Conservation (phyloP, 2,329 filamentous ascomycete species). For the Fusarium circinatum region DNA sequence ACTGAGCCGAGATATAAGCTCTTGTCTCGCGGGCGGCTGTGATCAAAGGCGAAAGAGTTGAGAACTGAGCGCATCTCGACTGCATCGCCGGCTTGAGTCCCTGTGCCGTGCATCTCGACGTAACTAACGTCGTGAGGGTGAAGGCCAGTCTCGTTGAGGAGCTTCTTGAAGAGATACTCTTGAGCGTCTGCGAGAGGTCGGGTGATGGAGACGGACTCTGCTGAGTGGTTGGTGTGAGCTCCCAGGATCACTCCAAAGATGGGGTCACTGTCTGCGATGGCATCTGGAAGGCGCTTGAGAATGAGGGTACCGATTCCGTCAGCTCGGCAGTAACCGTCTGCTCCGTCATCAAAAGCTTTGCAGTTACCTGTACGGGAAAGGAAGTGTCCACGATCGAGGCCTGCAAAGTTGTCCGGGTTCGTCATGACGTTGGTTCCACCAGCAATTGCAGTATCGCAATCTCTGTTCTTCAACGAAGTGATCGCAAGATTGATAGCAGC, state of each 20-base stretch:
- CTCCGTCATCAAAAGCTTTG: constrained; percentile 78
- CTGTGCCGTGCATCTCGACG: constrained; percentile 91
- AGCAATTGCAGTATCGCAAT: constrained; percentile 83
- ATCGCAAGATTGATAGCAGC: constrained; percentile 77
- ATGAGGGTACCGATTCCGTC: constrained; percentile 80
- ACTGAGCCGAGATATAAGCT: constrained; percentile 70
- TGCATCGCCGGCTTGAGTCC: constrained; percentile 86
- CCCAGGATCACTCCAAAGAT: constrained; percentile 38
- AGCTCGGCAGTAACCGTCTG: constrained; percentile 85
- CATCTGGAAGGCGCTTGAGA: constrained; percentile 68
- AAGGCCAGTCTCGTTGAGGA: constrained; percentile 75
- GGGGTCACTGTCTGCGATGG: constrained; percentile 31
- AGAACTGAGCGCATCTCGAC: constrained; percentile 85
- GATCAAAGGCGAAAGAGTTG: constrained; percentile 61
- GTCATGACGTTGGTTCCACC: constrained; percentile 78
- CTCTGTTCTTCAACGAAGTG: constrained; percentile 70
- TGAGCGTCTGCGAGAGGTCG: constrained; percentile 77
- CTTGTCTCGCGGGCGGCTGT: constrained; percentile 56
- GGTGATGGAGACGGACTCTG: constrained; percentile 22
- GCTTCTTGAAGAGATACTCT: constrained; percentile 66
- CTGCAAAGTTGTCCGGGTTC: constrained; percentile 72
- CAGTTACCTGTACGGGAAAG: constrained; percentile 56
- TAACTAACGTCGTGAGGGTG: constrained; percentile 83
- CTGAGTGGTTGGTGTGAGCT: constrained; percentile 38
- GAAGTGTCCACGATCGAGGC: constrained; percentile 72